These are phyloP conservation scores for Dendrobium huoshanense DNA, from an alignment of 106 monocot species.

Conservation along the genomic window DNA sequence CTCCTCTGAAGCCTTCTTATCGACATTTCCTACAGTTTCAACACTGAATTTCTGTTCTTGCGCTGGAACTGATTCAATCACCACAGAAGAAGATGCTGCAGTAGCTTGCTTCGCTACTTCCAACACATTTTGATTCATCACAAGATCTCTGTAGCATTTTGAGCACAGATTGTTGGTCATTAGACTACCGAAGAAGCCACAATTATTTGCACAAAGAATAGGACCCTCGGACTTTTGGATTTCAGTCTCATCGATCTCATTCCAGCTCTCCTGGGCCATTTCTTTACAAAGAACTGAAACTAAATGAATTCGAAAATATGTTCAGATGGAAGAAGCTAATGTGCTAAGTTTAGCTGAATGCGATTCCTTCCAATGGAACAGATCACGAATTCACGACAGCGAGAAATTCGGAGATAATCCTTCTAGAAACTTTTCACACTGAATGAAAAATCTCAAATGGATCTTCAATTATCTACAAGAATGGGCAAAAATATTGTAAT, in stretches of 20 bases:
- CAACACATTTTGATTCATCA: conserved; percentile 5
- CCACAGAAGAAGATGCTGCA: conserved; percentile 10
- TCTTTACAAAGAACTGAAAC: background rate
- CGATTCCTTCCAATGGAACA: background rate
- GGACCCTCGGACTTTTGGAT: conserved; percentile 2
- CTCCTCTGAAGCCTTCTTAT: conserved; percentile 8
- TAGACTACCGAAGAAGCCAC: conserved; percentile 38
- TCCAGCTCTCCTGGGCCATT: conserved; percentile 12
- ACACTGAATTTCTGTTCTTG: background rate
- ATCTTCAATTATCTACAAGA: background rate
- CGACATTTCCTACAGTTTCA: background rate
- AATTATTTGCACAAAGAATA: conserved; percentile 33
- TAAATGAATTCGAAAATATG: background rate
- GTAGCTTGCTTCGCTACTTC: conserved; percentile 6
- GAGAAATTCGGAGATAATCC: background rate
- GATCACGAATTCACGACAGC: no score
- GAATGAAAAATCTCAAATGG: background rate
- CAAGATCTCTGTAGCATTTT: conserved; percentile 30
- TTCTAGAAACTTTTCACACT: background rate
- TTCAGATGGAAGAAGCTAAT: background rate
- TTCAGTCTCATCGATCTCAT: conserved; percentile 5
- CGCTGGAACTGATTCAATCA: background rate
- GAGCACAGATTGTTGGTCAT: conserved; percentile 41
- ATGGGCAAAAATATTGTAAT: background rate
- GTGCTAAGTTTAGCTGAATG: background rate